Percentiles rank a stretch among this genome's conserved stretches.
Evolutionary conservation across 306 rosid genomes (phyloP).

Genomic region (Cicer pinnatifidum): DNA sequence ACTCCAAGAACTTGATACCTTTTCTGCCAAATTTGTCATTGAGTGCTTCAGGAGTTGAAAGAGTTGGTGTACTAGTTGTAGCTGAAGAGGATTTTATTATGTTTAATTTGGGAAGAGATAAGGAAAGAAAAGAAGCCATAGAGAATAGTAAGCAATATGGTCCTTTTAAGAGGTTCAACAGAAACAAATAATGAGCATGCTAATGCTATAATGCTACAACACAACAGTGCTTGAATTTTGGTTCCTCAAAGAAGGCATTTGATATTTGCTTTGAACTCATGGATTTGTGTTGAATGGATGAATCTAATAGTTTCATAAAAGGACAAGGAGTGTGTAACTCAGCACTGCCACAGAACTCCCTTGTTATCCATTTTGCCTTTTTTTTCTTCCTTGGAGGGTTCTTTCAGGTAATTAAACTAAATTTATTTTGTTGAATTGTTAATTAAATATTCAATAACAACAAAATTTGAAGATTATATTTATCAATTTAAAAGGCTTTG

Average conservation of each 20-base stretch:
- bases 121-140: slow-evolving; percentile 89
- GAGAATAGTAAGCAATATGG: slow-evolving; percentile 42
- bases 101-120: slow-evolving; percentile 72
- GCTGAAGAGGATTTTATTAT: slow-evolving; percentile 58
- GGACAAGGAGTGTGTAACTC: slow-evolving; percentile 26
- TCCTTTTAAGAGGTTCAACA: slow-evolving; percentile 57
- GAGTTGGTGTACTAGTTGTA: slow-evolving; percentile 40
- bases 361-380: slow-evolving; percentile 43
- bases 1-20: slow-evolving; percentile 77
- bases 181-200: slow-evolving; percentile 45
- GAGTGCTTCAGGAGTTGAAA: slow-evolving; percentile 61
- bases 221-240: slow-evolving; percentile 11
- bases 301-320: slow-evolving; percentile 19
- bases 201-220: slow-evolving; percentile 40
- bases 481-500: too few relatives aligned
- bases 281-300: slow-evolving; percentile 4
- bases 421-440: too few relatives aligned
- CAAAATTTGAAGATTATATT: too few relatives aligned
- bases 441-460: too few relatives aligned
- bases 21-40: slow-evolving; percentile 72
- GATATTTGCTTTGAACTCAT: slow-evolving; percentile 4
- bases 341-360: slow-evolving; percentile 43
- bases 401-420: too few relatives aligned
- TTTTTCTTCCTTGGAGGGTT: neutral
- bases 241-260: slow-evolving; percentile 8